These are phyloP conservation scores for Annulohypoxylon moriforme DNA, from an alignment of 495 filamentous ascomycete genomes.

Conservation along the genomic window DNA sequence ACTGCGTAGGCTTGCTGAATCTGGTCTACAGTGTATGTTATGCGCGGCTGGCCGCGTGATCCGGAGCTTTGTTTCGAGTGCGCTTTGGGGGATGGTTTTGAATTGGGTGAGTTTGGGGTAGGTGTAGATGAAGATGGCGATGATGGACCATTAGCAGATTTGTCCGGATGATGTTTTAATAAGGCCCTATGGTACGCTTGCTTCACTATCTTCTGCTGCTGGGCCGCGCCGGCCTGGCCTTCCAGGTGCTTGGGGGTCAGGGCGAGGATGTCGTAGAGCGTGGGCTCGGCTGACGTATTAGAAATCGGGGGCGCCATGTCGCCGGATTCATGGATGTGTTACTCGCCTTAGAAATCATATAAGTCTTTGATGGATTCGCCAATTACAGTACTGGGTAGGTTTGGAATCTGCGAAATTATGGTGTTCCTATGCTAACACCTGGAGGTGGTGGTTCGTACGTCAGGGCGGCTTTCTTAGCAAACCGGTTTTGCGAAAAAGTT, in stretches of 20 bases:
- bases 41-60: slow-evolving; percentile 18
- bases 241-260: slow-evolving; percentile 52
- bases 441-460: slow-evolving; percentile 1
- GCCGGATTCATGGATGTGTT: neutral
- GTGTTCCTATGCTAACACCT: slow-evolving; percentile 13
- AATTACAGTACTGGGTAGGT: neutral
- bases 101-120: neutral
- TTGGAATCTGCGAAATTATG: neutral
- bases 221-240: slow-evolving; percentile 34
- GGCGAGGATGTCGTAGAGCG: slow-evolving; percentile 60
- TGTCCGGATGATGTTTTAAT: slow-evolving; percentile 85
- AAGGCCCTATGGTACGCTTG: slow-evolving; percentile 82
- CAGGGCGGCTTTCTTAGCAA: slow-evolving; percentile 18
- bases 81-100: slow-evolving; percentile 15
- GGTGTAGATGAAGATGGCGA: slow-evolving; percentile 20
- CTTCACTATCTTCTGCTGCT: slow-evolving; percentile 64
- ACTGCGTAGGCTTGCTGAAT: slow-evolving; percentile 80
- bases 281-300: slow-evolving; percentile 49
- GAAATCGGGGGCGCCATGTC: slow-evolving; percentile 45
- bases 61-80: slow-evolving; percentile 17
- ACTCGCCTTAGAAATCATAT: neutral
- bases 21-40: slow-evolving; percentile 73
- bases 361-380: neutral
- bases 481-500: slow-evolving; percentile 39
- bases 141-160: slow-evolving; percentile 49